phyloP scores from a whole-genome alignment of 2,329 filamentous ascomycete genomes.

The Byssothecium circinans region DNA sequence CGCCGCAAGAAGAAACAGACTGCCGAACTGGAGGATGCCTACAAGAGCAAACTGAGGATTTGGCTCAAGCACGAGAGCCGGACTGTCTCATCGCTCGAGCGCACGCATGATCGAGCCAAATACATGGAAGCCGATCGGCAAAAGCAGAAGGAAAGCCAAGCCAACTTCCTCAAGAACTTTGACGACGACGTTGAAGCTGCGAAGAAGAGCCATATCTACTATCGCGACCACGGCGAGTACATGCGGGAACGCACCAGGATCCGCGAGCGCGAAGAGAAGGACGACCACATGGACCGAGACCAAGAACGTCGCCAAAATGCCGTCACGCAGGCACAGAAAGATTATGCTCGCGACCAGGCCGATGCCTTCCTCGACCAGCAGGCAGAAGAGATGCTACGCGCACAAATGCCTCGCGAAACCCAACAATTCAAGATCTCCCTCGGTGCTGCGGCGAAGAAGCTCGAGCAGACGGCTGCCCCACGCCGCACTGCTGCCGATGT shows the following conservation, averaged over 20 bases:
- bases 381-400: slow-evolving; percentile 66
- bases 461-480: slow-evolving; percentile 56
- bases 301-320: slow-evolving; percentile 75
- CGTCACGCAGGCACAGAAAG: slow-evolving; percentile 69
- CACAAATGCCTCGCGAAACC: slow-evolving; percentile 57
- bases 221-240: slow-evolving; percentile 83
- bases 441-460: slow-evolving; percentile 78
- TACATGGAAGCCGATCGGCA: slow-evolving; percentile 69
- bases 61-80: slow-evolving; percentile 90
- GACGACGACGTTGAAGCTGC: slow-evolving; percentile 83
- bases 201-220: slow-evolving; percentile 77
- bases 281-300: slow-evolving; percentile 80
- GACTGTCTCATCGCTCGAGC: slow-evolving; percentile 79
- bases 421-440: slow-evolving; percentile 87
- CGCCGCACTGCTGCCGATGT: slow-evolving; percentile 89
- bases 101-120: slow-evolving; percentile 78
- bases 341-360: slow-evolving; percentile 80
- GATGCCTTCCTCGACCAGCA: slow-evolving; percentile 88
- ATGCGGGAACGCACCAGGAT: slow-evolving; percentile 76
- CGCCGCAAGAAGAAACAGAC: slow-evolving; percentile 71
- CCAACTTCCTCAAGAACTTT: slow-evolving; percentile 76
- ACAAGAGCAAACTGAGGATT: slow-evolving; percentile 80
- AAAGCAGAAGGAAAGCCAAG: slow-evolving; percentile 66
- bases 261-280: slow-evolving; percentile 70
- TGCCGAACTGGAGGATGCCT: slow-evolving; percentile 76